phyloP scores from a whole-genome alignment of 2,329 filamentous ascomycete genomes.

The Xylariaceae sp. region DNA sequence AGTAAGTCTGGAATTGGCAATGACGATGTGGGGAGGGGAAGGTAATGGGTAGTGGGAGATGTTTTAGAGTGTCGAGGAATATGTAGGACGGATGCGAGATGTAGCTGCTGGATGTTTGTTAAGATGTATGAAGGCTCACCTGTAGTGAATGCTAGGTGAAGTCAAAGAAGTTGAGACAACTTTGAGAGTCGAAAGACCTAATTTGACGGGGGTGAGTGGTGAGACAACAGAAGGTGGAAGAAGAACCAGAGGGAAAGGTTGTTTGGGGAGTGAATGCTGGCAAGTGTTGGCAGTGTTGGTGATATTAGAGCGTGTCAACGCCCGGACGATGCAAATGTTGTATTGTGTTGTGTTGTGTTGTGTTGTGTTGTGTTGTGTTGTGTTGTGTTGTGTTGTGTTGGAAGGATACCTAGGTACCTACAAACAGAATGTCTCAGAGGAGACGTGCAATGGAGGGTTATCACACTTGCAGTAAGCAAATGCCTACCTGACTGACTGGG shows the following conservation, averaged over 20 bases:
- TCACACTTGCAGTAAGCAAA: neutral
- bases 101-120: neutral
- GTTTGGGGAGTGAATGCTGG: neutral
- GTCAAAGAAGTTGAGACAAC: neutral
- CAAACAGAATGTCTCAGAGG: neutral
- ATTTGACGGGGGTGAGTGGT: neutral
- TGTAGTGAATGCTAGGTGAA: neutral
- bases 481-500: slow-evolving; percentile 9
- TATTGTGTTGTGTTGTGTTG: neutral
- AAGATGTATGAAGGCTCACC: neutral
- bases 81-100: neutral
- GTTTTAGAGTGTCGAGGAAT: too few relatives aligned
- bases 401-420: too few relatives aligned
- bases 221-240: neutral
- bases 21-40: neutral
- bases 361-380: too few relatives aligned
- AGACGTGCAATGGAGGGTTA: neutral
- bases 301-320: too few relatives aligned
- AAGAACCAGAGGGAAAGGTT: neutral
- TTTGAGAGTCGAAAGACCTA: neutral
- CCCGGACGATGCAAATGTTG: too few relatives aligned
- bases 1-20: neutral
- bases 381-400: too few relatives aligned
- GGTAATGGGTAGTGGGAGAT: neutral
- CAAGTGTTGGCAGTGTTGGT: too few relatives aligned